A percentile compares a stretch with the other conserved stretches of the same genome.
Evolutionary conservation across 805 yeast genomes (phyloP).

Genomic region (Pichia kluyveri): DNA sequence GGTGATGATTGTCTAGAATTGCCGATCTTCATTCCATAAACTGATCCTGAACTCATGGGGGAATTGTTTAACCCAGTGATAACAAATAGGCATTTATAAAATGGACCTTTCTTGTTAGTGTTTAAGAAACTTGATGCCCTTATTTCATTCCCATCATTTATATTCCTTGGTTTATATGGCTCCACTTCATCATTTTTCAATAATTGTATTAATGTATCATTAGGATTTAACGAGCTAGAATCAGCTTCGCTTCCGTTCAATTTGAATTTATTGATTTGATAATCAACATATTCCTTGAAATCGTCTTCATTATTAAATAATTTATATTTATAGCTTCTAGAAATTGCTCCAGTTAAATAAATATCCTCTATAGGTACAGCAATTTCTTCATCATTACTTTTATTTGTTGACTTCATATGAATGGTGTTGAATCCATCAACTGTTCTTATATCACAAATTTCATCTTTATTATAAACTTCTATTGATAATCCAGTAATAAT

Average conservation of each 20-base stretch:
- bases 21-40: neutral
- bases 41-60: neutral
- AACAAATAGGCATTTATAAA: constrained; percentile 9
- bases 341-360: constrained; percentile 4
- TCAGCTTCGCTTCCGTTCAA: neutral
- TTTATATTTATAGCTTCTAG: constrained; percentile 5
- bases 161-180: too few relatives aligned
- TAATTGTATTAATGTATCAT: neutral
- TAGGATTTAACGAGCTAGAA: neutral
- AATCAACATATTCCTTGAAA: constrained; percentile 9
- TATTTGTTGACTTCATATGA: constrained; percentile 1
- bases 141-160: neutral
- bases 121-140: neutral
- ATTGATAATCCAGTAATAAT: constrained; percentile 12
- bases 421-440: constrained; percentile 10
- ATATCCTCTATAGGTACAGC: constrained; percentile 5
- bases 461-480: neutral
- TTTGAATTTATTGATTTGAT: neutral
- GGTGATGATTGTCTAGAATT: constrained; percentile 4
- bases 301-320: constrained; percentile 11
- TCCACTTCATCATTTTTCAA: neutral
- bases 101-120: constrained; percentile 1
- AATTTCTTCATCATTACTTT: constrained; percentile 2
- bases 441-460: constrained; percentile 1
- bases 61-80: constrained; percentile 5